Evolutionary conservation across 2,329 filamentous ascomycete genomes (phyloP).

Genomic region (Penicillium glabrum): DNA sequence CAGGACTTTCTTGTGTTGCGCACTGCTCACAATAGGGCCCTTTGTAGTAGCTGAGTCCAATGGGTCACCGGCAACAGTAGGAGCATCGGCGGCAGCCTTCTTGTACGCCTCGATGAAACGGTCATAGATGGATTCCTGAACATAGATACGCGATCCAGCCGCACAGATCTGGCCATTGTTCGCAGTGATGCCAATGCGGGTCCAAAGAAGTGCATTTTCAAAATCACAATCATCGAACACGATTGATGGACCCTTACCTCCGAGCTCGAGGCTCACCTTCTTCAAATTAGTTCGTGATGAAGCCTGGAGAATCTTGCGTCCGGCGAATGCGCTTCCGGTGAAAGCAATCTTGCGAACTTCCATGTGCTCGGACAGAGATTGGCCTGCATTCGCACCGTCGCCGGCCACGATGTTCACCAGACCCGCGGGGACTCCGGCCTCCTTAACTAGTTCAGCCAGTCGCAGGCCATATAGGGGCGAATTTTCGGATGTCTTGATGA

Average conservation of each 20-base stretch:
- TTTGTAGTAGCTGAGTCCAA: slow-evolving; percentile 22
- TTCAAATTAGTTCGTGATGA: slow-evolving; percentile 34
- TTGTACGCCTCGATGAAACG: slow-evolving; percentile 35
- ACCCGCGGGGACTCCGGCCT: slow-evolving; percentile 57
- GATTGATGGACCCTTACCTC: slow-evolving; percentile 35
- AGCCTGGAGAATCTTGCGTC: slow-evolving; percentile 29
- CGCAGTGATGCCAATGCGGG: slow-evolving; percentile 27
- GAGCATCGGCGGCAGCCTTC: slow-evolving; percentile 56
- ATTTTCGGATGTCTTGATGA: slow-evolving; percentile 66
- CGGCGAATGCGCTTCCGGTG: slow-evolving; percentile 32
- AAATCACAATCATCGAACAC: slow-evolving; percentile 38
- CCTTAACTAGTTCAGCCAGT: slow-evolving; percentile 48
- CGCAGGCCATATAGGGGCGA: slow-evolving; percentile 53
- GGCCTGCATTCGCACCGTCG: slow-evolving; percentile 59
- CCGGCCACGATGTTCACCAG: slow-evolving; percentile 60
- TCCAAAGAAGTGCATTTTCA: slow-evolving; percentile 32
- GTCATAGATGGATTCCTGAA: slow-evolving; percentile 34
- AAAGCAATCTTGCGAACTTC: slow-evolving; percentile 35
- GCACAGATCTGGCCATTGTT: slow-evolving; percentile 36
- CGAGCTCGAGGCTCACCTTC: slow-evolving; percentile 35
- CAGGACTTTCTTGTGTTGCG: slow-evolving; percentile 24
- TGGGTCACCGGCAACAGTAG: slow-evolving; percentile 20
- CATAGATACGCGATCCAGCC: slow-evolving; percentile 33
- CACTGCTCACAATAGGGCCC: slow-evolving; percentile 22
- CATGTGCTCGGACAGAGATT: slow-evolving; percentile 29